Evolutionary conservation across 75 land plant species (phyloP), one percentile per base, ranked within the genome.

Genomic region (Cunninghamia lanceolata): DNA sequence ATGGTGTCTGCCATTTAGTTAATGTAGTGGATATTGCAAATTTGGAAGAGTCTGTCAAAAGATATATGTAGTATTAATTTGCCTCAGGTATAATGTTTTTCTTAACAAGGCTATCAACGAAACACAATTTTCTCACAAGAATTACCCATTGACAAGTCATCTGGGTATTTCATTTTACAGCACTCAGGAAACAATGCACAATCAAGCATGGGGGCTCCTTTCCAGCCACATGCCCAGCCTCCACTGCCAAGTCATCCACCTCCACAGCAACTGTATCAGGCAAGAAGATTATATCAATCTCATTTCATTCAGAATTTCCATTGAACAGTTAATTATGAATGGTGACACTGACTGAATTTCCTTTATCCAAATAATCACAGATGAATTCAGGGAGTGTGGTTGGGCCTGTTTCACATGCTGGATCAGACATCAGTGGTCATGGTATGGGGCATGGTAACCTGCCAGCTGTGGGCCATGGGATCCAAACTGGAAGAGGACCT

Each of bases 261-360:
- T 70, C 92, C 92, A 66, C 95, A 90, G 83, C 90, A 92, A 56
- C 56, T 91, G 35, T 93, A 93, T 89, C 99, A 93, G 96, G 99
- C 94, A 75, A 52, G 21, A 21, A 39, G 71, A 36, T 75, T 34
- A 42, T 52, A 2, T 34, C 34, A 14, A 79, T 84, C 63, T 32
- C 30, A 81, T 30, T 47, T 86, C 13, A 71, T 10, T 30, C 11
- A 25, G 34, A 73, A 73, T 3, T 73, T 13, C 9, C 36, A 34
- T 73, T 32, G 75, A 32, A 73, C 36, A 73, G 36, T 34, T 73
- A 9, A 73, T 34, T 68, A 14, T 9, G 34, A 73, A 73, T 73
- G 75, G 36, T 3, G 15, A 73, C 16, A 34, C 36, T 73, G 75
- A 73, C 75, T 73, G 4, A 34, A 13, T 34, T 11, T 5, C 3